Base-by-base conservation (phyloP, 108 stramenopile genomes). In the Cyclotella atomus region DNA sequence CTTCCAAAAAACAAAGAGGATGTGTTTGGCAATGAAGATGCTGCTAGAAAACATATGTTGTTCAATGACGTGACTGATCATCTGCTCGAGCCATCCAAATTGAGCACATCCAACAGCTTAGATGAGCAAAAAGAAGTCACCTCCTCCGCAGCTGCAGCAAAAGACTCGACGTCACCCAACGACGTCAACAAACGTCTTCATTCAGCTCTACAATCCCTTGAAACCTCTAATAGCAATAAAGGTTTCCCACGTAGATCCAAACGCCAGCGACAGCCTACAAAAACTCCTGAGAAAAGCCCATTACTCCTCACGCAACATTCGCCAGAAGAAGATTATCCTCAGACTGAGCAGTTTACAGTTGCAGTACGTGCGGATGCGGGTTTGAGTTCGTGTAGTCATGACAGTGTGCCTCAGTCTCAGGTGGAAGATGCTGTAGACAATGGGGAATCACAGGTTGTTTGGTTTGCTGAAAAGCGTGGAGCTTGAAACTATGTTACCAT, bases 391-490 rank as follows among this genome's bases (percentile, higher is more conserved):
- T 29, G 56, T 7, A 49, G 68, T 25, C 49, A 65, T 20, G 63
- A 50, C 15, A 28, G 35, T 28, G 77, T 59, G 30, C 77, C 77
- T 0, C 19, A 57, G 47, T 71, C 77, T 0, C 77, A 78, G 56
- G 47, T 56, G 23, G 55, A 71, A 30, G 75, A 76, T 53, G 75
- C 75, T 5, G 55, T 43, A 47, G 59, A 65, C 53, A 64, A 60
- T 47, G 77, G 64, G 15, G 79, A 81, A 28, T 71, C 74, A 19
- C 74, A 81, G 34, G 74, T 76, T 3, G 50, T 81, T 33, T 81
- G 79, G 79, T 75, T 76, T 52, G 67, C 60, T 6, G 76, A 41
- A 10, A 43, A 52, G 49, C 35, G 45, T 70, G 53, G 17, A 2
- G 15, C 14, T 35, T 27, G n/a, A 44, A 10, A 4, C n/a, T n/a